Percentiles rank a stretch among this genome's conserved stretches.
Conservation (phyloP, 1,284 basidiomycete genomes). For the Cutaneotrichosporon sp. region DNA sequence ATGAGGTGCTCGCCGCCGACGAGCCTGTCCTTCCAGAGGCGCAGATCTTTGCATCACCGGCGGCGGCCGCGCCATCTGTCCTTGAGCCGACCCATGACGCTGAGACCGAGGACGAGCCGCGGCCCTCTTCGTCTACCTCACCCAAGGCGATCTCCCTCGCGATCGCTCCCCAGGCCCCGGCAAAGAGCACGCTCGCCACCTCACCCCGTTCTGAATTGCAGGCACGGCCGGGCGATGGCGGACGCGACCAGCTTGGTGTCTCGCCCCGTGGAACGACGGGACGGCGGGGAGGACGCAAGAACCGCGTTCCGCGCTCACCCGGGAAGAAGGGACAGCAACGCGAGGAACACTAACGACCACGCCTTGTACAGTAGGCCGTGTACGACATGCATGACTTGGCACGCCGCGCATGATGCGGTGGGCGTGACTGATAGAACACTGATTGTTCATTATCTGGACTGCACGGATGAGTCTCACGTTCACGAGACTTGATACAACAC, state of each 20-base stretch:
- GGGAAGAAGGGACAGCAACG: conserved; percentile 5
- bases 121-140: background rate
- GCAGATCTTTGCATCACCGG: background rate
- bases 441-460: no score
- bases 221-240: conserved; percentile 1
- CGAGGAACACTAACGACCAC: background rate
- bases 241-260: background rate
- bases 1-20: background rate
- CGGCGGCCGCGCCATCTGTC: background rate
- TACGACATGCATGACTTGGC: conserved; percentile 10
- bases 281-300: conserved; percentile 6
- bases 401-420: background rate
- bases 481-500: no score
- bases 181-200: background rate
- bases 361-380: background rate
- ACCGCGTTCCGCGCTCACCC: conserved; percentile 5
- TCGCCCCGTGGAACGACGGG: background rate
- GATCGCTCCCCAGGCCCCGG: background rate
- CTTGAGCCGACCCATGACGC: background rate
- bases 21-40: background rate
- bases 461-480: no score
- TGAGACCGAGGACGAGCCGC: background rate
- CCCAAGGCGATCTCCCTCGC: background rate
- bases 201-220: conserved; percentile 4
- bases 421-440: no score